phyloP scores from a whole-genome alignment of 495 filamentous ascomycete genomes.

The Elasticomyces elasticus region DNA sequence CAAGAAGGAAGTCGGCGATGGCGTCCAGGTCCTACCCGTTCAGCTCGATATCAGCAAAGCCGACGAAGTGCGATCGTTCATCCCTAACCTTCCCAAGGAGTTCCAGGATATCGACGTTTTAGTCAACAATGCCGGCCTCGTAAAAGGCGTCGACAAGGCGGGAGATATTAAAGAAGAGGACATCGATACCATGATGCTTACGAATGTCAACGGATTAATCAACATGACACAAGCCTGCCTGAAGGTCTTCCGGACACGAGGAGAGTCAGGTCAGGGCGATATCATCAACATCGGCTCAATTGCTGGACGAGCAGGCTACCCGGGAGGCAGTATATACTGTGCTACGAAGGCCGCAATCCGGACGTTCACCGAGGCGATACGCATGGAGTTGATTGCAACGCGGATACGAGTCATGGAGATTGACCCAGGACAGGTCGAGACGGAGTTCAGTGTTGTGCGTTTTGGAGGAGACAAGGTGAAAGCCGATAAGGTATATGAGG shows the following conservation, averaged over 20 bases:
- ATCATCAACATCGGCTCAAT: conserved; percentile 97
- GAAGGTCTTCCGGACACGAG: conserved; percentile 69
- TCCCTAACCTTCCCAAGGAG: conserved; percentile 63
- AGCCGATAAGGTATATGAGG: conserved; percentile 94
- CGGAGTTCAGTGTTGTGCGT: conserved; percentile 89
- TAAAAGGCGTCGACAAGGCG: conserved; percentile 78
- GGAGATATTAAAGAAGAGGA: conserved; percentile 75
- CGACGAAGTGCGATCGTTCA: conserved; percentile 64
- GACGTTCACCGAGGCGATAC: conserved; percentile 77
- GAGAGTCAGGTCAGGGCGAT: conserved; percentile 73
- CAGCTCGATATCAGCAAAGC: conserved; percentile 81
- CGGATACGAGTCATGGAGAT: conserved; percentile 84
- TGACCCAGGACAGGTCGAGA: conserved; percentile 95
- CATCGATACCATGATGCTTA: conserved; percentile 77
- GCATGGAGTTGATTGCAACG: conserved; percentile 80
- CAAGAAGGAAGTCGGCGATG: conserved; percentile 63
- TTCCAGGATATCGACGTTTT: conserved; percentile 81
- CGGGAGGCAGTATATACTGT: conserved; percentile 91
- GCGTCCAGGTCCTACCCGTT: conserved; percentile 70
- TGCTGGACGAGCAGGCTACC: conserved; percentile 82
- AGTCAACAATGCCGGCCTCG: conserved; percentile 93
- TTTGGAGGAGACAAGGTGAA: conserved; percentile 88
- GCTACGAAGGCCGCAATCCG: conserved; percentile 90
- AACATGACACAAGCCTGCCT: conserved; percentile 94
- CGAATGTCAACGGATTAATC: conserved; percentile 90